A percentile compares a stretch with the other conserved stretches of the same genome.
These are phyloP conservation scores for Penicillium flavigenum DNA, from an alignment of 495 filamentous ascomycete genomes.

Conservation along the genomic window DNA sequence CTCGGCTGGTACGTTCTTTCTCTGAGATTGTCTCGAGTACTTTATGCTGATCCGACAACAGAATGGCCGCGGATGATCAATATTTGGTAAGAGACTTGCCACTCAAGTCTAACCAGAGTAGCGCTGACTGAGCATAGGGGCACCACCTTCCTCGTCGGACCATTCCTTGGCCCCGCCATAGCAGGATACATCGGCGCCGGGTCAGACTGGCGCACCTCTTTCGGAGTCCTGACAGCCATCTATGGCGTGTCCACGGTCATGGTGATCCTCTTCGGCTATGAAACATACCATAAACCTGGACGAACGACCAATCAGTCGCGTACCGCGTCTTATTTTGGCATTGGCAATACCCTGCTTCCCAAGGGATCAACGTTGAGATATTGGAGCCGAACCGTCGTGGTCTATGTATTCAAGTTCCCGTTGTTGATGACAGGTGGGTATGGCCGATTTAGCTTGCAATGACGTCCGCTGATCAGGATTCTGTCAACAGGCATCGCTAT, in stretches of 20 bases:
- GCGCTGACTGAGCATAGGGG: slow-evolving; percentile 27
- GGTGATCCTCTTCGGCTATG: slow-evolving; percentile 47
- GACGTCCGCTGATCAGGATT: neutral
- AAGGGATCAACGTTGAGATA: slow-evolving; percentile 24
- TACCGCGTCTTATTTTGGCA: slow-evolving; percentile 47
- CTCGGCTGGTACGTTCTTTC: slow-evolving; percentile 31
- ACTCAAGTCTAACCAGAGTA: neutral
- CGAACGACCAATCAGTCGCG: slow-evolving; percentile 17
- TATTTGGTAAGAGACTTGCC: slow-evolving; percentile 35
- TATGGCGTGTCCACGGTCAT: slow-evolving; percentile 44
- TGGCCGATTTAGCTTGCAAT: neutral
- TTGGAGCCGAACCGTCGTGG: slow-evolving; percentile 27
- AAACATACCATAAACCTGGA: slow-evolving; percentile 45
- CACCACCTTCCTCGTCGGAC: slow-evolving; percentile 46
- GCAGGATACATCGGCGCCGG: slow-evolving; percentile 40
- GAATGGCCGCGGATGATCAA: slow-evolving; percentile 52
- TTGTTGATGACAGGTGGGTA: slow-evolving; percentile 31
- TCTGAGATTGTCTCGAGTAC: neutral
- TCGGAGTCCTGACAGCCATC: slow-evolving; percentile 46
- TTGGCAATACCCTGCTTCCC: slow-evolving; percentile 42
- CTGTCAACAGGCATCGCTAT: slow-evolving; percentile 23
- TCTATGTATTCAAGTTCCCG: slow-evolving; percentile 38
- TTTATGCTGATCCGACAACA: slow-evolving; percentile 4
- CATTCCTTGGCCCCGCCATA: slow-evolving; percentile 48
- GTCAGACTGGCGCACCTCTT: slow-evolving; percentile 43